Evolutionary conservation across 352 stramenopile genomes (phyloP).

Genomic region (Poterioochromonas sp.): DNA sequence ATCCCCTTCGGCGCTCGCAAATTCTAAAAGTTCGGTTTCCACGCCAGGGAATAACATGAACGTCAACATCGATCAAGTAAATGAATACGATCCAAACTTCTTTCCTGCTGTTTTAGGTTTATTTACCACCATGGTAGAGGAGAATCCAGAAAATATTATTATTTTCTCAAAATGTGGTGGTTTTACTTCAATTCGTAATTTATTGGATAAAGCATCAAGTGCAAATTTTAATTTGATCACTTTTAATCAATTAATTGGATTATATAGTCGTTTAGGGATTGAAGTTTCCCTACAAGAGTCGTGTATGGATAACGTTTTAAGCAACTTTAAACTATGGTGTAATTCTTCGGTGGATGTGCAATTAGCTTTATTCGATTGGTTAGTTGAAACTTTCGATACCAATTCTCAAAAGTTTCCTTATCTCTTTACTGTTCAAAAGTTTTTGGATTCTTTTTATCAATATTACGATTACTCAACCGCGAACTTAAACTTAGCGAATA

Average conservation of each 20-base stretch:
- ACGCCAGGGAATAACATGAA: not conserved
- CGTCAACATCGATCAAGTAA: not conserved
- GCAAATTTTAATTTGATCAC: slow-evolving; percentile 38
- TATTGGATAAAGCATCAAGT: slow-evolving; percentile 35
- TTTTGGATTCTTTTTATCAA: slow-evolving; percentile 9
- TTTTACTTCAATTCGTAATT: slow-evolving; percentile 37
- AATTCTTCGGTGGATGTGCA: slow-evolving; percentile 37
- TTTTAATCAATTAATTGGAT: slow-evolving; percentile 35
- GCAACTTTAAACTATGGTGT: slow-evolving; percentile 41
- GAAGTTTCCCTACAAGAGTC: slow-evolving; percentile 33
- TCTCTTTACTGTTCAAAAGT: not conserved
- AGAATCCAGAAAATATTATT: not conserved
- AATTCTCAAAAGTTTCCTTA: slow-evolving; percentile 26
- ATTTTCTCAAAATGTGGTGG: slow-evolving; percentile 34
- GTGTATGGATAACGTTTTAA: slow-evolving; percentile 35
- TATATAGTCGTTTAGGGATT: slow-evolving; percentile 34
- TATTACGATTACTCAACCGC: not conserved
- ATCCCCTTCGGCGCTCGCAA: no score
- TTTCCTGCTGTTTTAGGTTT: slow-evolving; percentile 9
- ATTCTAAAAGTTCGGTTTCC: not conserved
- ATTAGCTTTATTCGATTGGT: slow-evolving; percentile 36
- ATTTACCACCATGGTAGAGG: not conserved
- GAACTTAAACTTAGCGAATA: not conserved
- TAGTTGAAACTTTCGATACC: slow-evolving; percentile 24
- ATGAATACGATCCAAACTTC: not conserved